A percentile compares a stretch with the other conserved stretches of the same genome.
phyloP scores from a whole-genome alignment of 371 early-diverging fungal species.

The Apophysomyces elegans region DNA sequence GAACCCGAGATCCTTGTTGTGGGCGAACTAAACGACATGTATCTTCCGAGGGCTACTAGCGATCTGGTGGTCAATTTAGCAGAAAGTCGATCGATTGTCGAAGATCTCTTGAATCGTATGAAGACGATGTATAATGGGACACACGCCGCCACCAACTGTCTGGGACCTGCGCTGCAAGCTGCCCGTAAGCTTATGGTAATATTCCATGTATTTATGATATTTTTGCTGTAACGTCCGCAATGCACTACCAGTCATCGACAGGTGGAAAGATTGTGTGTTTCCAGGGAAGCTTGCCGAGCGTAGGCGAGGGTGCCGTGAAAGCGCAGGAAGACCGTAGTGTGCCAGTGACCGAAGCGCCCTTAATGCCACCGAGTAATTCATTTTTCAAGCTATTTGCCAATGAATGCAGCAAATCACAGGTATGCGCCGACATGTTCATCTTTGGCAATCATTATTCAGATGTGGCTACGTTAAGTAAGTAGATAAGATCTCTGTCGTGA shows the following conservation, averaged over 20 bases:
- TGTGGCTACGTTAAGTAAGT: slow-evolving; percentile 79
- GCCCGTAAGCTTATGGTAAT: slow-evolving; percentile 73
- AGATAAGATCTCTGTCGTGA: neutral
- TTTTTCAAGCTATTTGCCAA: slow-evolving; percentile 88
- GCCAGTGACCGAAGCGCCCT: slow-evolving; percentile 44
- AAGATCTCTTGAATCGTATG: slow-evolving; percentile 64
- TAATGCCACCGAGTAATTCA: slow-evolving; percentile 63
- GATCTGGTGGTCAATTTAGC: slow-evolving; percentile 81
- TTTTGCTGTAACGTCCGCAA: neutral
- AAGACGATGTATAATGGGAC: slow-evolving; percentile 66
- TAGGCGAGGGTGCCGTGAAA: slow-evolving; percentile 72
- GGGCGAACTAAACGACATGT: slow-evolving; percentile 75
- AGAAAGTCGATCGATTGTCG: slow-evolving; percentile 64
- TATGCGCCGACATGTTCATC: slow-evolving; percentile 85
- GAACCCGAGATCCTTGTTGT: slow-evolving; percentile 87
- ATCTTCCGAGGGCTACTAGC: slow-evolving; percentile 69
- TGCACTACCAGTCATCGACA: slow-evolving; percentile 54
- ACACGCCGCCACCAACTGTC: slow-evolving; percentile 56
- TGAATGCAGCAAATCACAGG: slow-evolving; percentile 76
- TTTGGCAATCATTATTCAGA: slow-evolving; percentile 91
- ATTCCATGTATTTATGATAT: neutral
- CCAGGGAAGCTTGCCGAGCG: slow-evolving; percentile 68
- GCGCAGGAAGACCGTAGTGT: slow-evolving; percentile 61
- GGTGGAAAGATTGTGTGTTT: slow-evolving; percentile 85
- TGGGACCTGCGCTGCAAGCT: slow-evolving; percentile 81